phyloP scores from a whole-genome alignment of 257 asterid genomes.

The Solanum chilense region DNA sequence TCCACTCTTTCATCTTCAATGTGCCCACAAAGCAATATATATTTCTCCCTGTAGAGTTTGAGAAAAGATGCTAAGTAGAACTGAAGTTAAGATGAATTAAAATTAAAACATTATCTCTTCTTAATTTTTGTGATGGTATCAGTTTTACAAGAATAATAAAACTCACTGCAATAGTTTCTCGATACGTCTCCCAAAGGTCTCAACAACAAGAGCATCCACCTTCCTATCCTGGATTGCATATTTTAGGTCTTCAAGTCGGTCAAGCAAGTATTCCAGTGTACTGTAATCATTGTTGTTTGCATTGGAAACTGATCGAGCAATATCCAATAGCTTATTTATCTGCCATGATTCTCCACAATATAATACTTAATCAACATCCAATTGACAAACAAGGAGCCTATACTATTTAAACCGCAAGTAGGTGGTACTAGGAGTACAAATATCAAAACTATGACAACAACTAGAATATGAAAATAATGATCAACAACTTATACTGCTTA shows the following conservation, averaged over 20 bases:
- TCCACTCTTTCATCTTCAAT: constrained; percentile 78
- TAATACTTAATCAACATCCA: constrained; percentile 1
- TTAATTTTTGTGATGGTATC: background rate
- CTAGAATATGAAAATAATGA: background rate
- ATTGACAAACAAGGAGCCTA: background rate
- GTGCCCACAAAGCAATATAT: constrained; percentile 76
- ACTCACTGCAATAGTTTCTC: constrained; percentile 96
- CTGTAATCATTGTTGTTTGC: constrained; percentile 57
- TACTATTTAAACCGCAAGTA: background rate
- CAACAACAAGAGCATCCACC: constrained; percentile 97
- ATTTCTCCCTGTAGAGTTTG: constrained; percentile 74
- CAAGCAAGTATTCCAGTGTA: constrained; percentile 74
- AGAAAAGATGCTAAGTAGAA: background rate
- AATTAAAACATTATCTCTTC: background rate
- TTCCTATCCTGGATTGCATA: constrained; percentile 82
- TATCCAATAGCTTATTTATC: constrained; percentile 70
- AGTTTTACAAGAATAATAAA: background rate
- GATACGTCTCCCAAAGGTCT: constrained; percentile 93
- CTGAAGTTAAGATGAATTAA: background rate
- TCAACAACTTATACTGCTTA: background rate
- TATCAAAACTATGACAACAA: background rate
- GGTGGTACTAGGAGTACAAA: background rate
- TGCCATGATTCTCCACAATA: constrained; percentile 35
- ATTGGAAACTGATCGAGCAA: constrained; percentile 68
- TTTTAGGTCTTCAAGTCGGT: constrained; percentile 72